Evolutionary conservation across 345 rosid species (phyloP), one percentile per base, ranked within the genome.

Genomic region (Limnanthes douglasii): DNA sequence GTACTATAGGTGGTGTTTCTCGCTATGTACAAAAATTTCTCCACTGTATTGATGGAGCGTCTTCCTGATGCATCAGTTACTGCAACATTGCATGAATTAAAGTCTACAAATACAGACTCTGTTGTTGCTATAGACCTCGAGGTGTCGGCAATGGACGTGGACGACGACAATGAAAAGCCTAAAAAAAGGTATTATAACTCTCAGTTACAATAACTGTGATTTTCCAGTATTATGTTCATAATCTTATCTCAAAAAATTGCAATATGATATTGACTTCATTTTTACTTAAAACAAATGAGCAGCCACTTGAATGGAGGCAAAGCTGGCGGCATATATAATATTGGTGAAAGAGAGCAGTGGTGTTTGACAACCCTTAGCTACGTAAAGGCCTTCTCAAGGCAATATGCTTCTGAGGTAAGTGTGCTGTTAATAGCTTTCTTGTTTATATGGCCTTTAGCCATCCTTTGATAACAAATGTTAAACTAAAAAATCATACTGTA

Each of bases 331-430:
- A 8, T 20, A 15, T 75, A 75, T 16, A 73, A 43, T 28, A 46
- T 85, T 2, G 75, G 94, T 25, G 96, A 90, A 57, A 75, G 59
- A 34, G 85, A 72, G 56, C 99, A 90, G 40, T 85, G 96, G 99
- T 90, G 96, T 56, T 54, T 85, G 40, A 60, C 94, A 11, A 80
- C 99, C 39, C 74, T 90, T 19, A 94, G 94, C 48, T 78, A 78
- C 51, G 75, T 85, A 33, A 80, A 78, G 47, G 76, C 94, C 11
- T 70, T 90, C 46, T 68, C 98, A 21, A 74, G 99, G 54, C 93
- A 90, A 51, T 85, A 80, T 52, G 93, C 96, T 6, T 63, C 69
- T 10, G 96, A 90, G 94, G 96, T 90, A 60, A 58, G 34, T 27
- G 7, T n/a, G n/a, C 39, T 13, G n/a, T 23, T 6, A 7, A n/a